Base-by-base conservation (phyloP, 1,284 basidiomycete genomes). In the Fomitopsis schrenkii region DNA sequence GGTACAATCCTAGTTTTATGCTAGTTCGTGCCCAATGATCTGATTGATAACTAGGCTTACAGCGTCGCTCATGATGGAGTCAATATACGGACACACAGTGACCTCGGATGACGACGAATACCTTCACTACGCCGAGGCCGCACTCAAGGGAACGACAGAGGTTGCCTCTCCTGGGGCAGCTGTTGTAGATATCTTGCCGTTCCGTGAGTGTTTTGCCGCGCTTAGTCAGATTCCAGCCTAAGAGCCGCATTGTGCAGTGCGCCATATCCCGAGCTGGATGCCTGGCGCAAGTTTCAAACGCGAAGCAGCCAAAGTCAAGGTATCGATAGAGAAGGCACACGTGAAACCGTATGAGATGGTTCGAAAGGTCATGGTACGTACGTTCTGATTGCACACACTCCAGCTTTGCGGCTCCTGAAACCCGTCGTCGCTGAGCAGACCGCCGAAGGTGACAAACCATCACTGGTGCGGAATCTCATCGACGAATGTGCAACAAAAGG, bases 251-350 rank as follows among this genome's bases (percentile, higher is more conserved):
- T 26, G 5, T 22, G n/a, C n/a, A 54, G 52, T 72, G 35, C 67
- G 66, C 59, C 58, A 67, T 35, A 61, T 68, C 22, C 71, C 71
- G 12, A 35, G 63, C 2, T 71, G 71, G 71, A 61, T 70, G 54
- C 72, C 72, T 2, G 71, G 70, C 0, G 66, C 70, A 2, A 65
- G 66, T 1, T 74, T 70, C 63, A 70, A 72, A 59, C 64, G 58
- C 10, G 66, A 69, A 15, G 68, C 71, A 5, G 56, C 59, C 3
- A 54, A 61, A 36, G 64, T 33, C 28, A 38, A 40, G 22, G n/a
- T 36, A 22, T 50, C 48, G 5, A 50, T 50, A 5, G 48, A 50
- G 28, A 14, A 50, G 14, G 48, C 48, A 0, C 48, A 50, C 12
- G 48, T 50, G 4, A 50, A 33, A 10, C 28, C 28, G 6, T 50